Base-by-base conservation (phyloP, 441 rosid species). In the Adansonia madagascariensis region DNA sequence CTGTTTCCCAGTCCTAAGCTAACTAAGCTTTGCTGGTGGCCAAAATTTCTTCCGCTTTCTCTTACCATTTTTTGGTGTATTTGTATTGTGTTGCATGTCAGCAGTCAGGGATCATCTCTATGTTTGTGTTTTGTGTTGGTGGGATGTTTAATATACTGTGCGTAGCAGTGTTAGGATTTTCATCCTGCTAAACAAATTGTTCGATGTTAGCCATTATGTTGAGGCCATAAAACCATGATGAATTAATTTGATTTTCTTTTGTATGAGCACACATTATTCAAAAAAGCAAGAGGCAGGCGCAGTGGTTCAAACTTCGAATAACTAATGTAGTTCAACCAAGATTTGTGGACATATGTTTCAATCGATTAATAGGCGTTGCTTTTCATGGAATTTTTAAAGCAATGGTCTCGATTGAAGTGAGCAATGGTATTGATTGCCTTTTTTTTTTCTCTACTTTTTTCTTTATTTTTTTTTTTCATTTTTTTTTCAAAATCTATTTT, bases 11-110 rank as follows among this genome's bases (percentile, higher is more conserved):
- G 9, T 43, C 74, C 56, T 20, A 67, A 1, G 12, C 24, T 70
- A 47, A 47, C 62, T 9, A 47, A 5, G 24, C 57, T 79, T 55
- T 41, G 80, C 60, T 18, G 2, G 71, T 78, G 76, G 77, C 80
- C 41, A 62, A 27, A 43, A 44, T 53, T 17, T 57, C 64, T 46
- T 18, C n/a, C n/a, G 43, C 24, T 35, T n/a, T 35, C 11, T 39
- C 31, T 56, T 60, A 18, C 15, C 76, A 43, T 18, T 5, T 20
- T 46, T 46, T 47, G 3, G 65, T 57, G 17, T 57, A 12, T 73
- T 57, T 20, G 31, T 73, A 15, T 73, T 73, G 5, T 8, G 46
- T 73, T 72, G 64, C 50, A n/a, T 39, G 50, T 39, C 62, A 55
- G 35, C 64, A 6, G 47, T 31, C 24, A 5, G 18, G 49, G 64